Conservation (phyloP, 768 basidiomycete genomes). For the Mycena leptocephala region DNA sequence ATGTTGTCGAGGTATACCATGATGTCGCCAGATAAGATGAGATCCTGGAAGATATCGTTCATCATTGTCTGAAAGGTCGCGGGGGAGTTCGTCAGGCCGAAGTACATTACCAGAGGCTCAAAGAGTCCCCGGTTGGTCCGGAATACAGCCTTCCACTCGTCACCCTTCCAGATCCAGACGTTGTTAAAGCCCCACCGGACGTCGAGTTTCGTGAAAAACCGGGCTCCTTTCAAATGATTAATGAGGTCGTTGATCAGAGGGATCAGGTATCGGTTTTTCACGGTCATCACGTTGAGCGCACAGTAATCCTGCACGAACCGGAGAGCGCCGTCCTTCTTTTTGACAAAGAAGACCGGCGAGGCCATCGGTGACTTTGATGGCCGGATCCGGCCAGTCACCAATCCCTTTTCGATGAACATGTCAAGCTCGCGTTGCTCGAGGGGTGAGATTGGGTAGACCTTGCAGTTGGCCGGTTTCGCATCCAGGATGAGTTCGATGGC, state of each 20-base stretch:
- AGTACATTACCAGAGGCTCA: too few relatives aligned
- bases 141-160: too few relatives aligned
- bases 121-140: too few relatives aligned
- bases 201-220: too few relatives aligned
- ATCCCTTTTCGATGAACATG: not conserved
- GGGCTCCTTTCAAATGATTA: too few relatives aligned
- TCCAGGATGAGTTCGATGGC: not conserved
- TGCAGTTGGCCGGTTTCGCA: not conserved
- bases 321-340: conserved; percentile 16
- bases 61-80: conserved; percentile 49
- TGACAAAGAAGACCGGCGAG: not conserved
- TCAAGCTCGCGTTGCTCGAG: not conserved
- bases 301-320: conserved; percentile 42
- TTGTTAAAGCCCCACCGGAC: too few relatives aligned
- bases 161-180: too few relatives aligned
- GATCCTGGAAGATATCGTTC: conserved; percentile 51
- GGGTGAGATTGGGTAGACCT: too few relatives aligned
- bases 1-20: conserved; percentile 54
- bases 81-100: conserved; percentile 53
- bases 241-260: too few relatives aligned
- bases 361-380: not conserved
- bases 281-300: too few relatives aligned
- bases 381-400: not conserved
- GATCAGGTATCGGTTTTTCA: too few relatives aligned
- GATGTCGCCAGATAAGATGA: conserved; percentile 42